A percentile compares a stretch with the other conserved stretches of the same genome.
phyloP scores from a whole-genome alignment of 768 basidiomycete genomes.

The Mycena polygramma region DNA sequence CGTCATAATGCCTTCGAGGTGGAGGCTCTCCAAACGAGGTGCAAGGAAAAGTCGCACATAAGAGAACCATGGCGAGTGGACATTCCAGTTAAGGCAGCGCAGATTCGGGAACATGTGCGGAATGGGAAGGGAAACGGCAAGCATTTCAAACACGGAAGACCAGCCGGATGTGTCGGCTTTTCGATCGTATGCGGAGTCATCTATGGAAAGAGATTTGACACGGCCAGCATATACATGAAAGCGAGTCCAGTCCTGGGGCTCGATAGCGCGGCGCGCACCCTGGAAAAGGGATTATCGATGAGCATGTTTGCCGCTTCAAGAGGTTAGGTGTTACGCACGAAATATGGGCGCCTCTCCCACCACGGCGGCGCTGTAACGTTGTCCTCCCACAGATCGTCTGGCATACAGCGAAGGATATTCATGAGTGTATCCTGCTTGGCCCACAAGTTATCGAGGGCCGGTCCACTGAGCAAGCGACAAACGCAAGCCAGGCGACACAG shows the following conservation, averaged over 20 bases:
- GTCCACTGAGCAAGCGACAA: background rate
- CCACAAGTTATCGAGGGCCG: background rate
- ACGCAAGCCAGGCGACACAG: background rate
- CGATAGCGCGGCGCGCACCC: background rate
- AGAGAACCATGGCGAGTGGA: background rate
- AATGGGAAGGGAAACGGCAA: background rate
- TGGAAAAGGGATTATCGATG: background rate
- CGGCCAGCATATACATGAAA: background rate
- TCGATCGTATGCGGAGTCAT: background rate
- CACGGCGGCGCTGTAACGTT: no score
- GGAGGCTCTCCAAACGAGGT: background rate
- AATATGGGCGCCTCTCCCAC: background rate
- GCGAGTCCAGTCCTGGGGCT: background rate
- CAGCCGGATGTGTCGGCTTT: background rate
- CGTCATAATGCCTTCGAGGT: background rate
- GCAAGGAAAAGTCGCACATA: background rate
- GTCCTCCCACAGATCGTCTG: background rate
- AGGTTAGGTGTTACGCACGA: background rate
- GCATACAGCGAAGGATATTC: background rate
- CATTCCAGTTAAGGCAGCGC: background rate
- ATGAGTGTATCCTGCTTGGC: background rate
- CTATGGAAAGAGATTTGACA: background rate
- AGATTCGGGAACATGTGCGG: conserved; percentile 10
- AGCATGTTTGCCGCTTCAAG: background rate
- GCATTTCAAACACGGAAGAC: background rate